Percentiles rank a stretch among this genome's conserved stretches.
phyloP scores from a whole-genome alignment of 306 rosid genomes.

The Myrica gale region DNA sequence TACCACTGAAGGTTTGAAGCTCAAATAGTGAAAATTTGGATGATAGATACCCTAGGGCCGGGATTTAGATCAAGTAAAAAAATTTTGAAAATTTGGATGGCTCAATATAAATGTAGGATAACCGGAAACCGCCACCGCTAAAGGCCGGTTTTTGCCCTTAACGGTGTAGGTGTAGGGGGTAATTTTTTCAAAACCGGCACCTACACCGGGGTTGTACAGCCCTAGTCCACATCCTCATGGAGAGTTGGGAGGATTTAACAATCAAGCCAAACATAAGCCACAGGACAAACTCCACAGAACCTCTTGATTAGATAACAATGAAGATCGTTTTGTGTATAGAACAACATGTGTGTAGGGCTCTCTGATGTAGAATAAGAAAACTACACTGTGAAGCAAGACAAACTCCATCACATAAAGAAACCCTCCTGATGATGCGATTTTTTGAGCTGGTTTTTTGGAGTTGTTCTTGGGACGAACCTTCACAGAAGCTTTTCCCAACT shows the following conservation, averaged over 20 bases:
- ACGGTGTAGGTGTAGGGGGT: too few relatives aligned
- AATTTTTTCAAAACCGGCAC: too few relatives aligned
- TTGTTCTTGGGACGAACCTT: constrained; percentile 84
- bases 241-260: too few relatives aligned
- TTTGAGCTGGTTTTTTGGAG: constrained; percentile 68
- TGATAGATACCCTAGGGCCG: background rate
- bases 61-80: background rate
- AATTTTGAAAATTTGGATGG: too few relatives aligned
- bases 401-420: background rate
- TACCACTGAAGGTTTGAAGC: background rate
- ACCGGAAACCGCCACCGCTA: too few relatives aligned
- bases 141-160: too few relatives aligned
- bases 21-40: background rate
- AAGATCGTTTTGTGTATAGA: background rate
- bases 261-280: too few relatives aligned
- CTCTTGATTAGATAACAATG: background rate
- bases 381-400: background rate
- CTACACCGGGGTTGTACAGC: too few relatives aligned
- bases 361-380: background rate
- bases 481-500: constrained; percentile 72
- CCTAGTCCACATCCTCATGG: too few relatives aligned
- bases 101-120: too few relatives aligned
- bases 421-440: constrained; percentile 25
- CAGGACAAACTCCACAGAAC: background rate
- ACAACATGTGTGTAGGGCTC: too few relatives aligned